Evolutionary conservation across 495 filamentous ascomycete species (phyloP).

Genomic region (Viridothelium virens): DNA sequence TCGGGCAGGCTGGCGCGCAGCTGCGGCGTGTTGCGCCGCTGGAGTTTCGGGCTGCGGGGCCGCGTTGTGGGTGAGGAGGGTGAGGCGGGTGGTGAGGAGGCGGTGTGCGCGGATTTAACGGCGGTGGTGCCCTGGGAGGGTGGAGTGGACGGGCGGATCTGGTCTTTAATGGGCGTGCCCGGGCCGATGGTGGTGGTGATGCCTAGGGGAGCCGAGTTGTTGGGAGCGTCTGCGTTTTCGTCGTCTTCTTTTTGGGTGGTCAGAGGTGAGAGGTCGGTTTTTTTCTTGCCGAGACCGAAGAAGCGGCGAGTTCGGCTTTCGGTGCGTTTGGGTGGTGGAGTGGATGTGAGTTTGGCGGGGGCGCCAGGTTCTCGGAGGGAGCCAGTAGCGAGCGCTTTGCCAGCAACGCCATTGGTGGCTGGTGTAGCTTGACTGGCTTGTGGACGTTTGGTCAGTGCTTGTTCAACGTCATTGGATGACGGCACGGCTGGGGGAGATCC

Average conservation of each 20-base stretch:
- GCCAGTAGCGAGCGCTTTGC: slow-evolving; percentile 18
- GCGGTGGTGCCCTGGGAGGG: slow-evolving; percentile 17
- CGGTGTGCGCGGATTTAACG: neutral
- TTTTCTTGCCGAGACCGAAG: slow-evolving; percentile 33
- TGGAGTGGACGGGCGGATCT: neutral
- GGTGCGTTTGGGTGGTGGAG: slow-evolving; percentile 15
- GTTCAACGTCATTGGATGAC: slow-evolving; percentile 10
- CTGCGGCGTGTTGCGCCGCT: slow-evolving; percentile 24
- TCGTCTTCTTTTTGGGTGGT: neutral
- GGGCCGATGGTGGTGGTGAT: slow-evolving; percentile 3
- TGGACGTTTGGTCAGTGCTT: slow-evolving; percentile 16
- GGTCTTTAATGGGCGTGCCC: neutral
- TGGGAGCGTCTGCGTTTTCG: neutral
- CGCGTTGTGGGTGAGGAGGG: slow-evolving; percentile 1
- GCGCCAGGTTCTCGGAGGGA: slow-evolving; percentile 18
- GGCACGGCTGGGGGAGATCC: neutral
- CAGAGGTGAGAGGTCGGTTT: slow-evolving; percentile 12
- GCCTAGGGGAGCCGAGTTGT: neutral
- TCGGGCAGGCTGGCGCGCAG: neutral
- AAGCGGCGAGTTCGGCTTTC: slow-evolving; percentile 27
- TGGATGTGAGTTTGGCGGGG: slow-evolving; percentile 2
- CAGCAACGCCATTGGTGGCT: slow-evolving; percentile 19
- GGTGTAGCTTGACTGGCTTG: slow-evolving; percentile 24
- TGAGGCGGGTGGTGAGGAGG: neutral
- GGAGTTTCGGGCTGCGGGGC: slow-evolving; percentile 24